These are phyloP conservation scores for Termitomyces heimii DNA, from an alignment of 768 basidiomycete genomes.

Conservation along the genomic window DNA sequence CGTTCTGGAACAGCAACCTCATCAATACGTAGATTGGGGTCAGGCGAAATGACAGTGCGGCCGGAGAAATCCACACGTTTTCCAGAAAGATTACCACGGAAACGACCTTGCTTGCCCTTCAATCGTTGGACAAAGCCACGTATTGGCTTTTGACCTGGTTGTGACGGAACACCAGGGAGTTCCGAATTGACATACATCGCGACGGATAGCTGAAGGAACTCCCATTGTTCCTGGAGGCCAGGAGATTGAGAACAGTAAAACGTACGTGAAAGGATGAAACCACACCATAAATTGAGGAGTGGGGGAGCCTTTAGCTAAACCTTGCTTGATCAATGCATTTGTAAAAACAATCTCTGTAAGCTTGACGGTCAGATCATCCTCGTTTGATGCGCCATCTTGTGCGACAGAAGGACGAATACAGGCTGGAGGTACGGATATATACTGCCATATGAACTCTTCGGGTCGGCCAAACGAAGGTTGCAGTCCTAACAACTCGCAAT, in stretches of 20 bases:
- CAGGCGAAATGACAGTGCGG: conserved; percentile 97
- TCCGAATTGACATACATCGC: conserved; percentile 99
- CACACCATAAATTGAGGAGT: conserved; percentile 85
- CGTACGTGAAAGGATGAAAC: background rate
- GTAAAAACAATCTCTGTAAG: conserved; percentile 95
- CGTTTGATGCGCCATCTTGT: conserved; percentile 97
- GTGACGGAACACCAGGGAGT: conserved; percentile 85
- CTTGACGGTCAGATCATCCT: conserved; percentile 97
- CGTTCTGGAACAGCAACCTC: conserved; percentile 97
- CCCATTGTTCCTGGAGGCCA: conserved; percentile 85
- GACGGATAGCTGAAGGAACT: conserved; percentile 89
- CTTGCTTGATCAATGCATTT: conserved; percentile 89
- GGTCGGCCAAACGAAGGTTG: conserved; percentile 87
- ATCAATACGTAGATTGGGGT: conserved; percentile 97
- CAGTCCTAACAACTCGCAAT: conserved; percentile 91
- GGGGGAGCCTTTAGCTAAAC: conserved; percentile 80
- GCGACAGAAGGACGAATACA: conserved; percentile 96
- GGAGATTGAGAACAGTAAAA: background rate
- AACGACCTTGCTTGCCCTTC: conserved; percentile 98
- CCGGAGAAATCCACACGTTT: conserved; percentile 99
- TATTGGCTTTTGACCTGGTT: conserved; percentile 88
- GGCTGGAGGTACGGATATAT: conserved; percentile 95
- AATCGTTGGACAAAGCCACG: conserved; percentile 96
- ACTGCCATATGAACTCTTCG: conserved; percentile 98
- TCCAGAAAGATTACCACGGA: conserved; percentile 95